Evolutionary conservation across 345 rosid genomes (phyloP).

Genomic region (Litchi chinensis): DNA sequence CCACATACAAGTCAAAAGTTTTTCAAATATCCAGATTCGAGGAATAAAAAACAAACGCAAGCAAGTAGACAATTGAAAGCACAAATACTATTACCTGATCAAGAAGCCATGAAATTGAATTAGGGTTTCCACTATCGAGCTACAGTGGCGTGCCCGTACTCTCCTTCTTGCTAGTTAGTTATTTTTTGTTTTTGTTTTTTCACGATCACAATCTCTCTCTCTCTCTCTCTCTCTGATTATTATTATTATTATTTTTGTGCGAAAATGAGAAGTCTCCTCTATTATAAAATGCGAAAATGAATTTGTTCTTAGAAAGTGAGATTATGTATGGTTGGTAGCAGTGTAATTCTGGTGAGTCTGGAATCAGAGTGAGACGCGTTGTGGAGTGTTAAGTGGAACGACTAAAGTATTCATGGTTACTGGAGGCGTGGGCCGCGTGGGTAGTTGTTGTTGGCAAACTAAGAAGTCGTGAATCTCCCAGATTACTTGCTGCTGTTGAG

Average conservation of each 20-base stretch:
- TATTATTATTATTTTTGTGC: background rate
- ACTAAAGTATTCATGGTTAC: too few species aligned
- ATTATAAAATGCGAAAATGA: background rate
- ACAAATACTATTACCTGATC: slow-evolving; percentile 22
- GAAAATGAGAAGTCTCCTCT: slow-evolving; percentile 8
- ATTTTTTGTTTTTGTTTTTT: background rate
- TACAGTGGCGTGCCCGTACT: slow-evolving; percentile 10
- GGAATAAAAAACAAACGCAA: background rate
- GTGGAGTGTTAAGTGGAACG: too few species aligned
- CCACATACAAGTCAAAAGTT: background rate
- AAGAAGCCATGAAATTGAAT: slow-evolving; percentile 30
- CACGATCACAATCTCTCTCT: background rate
- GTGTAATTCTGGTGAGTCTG: background rate
- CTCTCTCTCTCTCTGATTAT: too few species aligned
- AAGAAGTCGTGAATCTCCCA: background rate
- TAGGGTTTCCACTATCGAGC: slow-evolving; percentile 16
- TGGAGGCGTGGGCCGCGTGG: background rate
- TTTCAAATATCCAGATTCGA: background rate
- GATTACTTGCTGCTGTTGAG: too few species aligned
- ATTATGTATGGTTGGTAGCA: background rate
- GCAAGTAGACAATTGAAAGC: background rate
- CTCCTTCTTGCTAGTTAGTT: slow-evolving; percentile 11
- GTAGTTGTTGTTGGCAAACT: background rate
- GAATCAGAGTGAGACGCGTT: background rate
- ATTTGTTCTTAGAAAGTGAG: background rate